These are phyloP conservation scores for Porodaedalea pini DNA, from an alignment of 1,284 basidiomycete genomes.

Conservation along the genomic window DNA sequence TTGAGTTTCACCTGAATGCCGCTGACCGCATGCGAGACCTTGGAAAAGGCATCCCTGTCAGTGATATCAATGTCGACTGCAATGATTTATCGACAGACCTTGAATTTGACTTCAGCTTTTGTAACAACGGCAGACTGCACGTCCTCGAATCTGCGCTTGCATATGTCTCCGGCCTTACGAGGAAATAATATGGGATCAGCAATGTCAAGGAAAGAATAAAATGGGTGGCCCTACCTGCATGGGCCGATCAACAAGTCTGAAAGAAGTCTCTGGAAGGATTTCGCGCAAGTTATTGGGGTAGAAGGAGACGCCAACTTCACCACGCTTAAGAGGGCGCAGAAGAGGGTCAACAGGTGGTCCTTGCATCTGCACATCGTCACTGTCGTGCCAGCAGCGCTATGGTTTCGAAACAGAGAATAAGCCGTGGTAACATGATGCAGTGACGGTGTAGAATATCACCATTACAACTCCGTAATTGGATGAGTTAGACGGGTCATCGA, in stretches of 20 bases:
- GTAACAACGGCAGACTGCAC: conserved; percentile 77
- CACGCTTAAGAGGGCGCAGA: conserved; percentile 69
- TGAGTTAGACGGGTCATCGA: conserved; percentile 36
- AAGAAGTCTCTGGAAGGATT: conserved; percentile 67
- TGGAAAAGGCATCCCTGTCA: not conserved
- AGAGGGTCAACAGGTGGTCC: conserved; percentile 60
- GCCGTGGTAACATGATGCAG: not conserved
- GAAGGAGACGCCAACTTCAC: conserved; percentile 82
- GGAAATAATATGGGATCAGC: not conserved
- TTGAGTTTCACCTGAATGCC: conserved; percentile 35
- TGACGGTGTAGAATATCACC: conserved; percentile 34
- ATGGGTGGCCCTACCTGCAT: conserved; percentile 47
- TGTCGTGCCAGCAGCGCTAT: conserved; percentile 80
- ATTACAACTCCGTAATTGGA: conserved; percentile 49
- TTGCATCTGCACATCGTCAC: conserved; percentile 41
- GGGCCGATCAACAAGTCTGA: conserved; percentile 75
- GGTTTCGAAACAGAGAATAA: not conserved
- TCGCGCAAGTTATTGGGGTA: conserved; percentile 56
- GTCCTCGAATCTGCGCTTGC: conserved; percentile 76
- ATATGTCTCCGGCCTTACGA: conserved; percentile 62
- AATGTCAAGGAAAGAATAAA: not conserved
- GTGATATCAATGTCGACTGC: not conserved
- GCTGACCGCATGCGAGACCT: conserved; percentile 73
- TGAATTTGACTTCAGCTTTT: conserved; percentile 56
- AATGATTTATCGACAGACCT: conserved; percentile 20